A percentile compares a stretch with the other conserved stretches of the same genome.
Evolutionary conservation across 768 basidiomycete species (phyloP).

Genomic region (Mrakia gelida): DNA sequence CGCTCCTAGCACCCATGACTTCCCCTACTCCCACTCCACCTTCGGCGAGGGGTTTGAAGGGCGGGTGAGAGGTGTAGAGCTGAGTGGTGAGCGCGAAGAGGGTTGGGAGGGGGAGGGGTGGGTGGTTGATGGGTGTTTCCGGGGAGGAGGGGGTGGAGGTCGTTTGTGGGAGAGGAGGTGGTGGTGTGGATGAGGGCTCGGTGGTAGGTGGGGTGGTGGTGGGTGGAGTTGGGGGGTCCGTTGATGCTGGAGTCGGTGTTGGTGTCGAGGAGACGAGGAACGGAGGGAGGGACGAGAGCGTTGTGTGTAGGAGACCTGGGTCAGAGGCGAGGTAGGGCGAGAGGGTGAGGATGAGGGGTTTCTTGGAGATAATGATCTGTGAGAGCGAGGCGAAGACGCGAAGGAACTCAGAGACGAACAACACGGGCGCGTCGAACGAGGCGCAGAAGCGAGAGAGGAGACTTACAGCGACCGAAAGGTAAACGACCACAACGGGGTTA

Average conservation of each 20-base stretch:
- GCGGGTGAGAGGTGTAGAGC: slow-evolving; percentile 39
- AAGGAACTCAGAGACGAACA: too few species aligned
- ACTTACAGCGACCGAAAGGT: slow-evolving; percentile 76
- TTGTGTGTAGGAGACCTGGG: slow-evolving; percentile 46
- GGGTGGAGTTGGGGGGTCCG: slow-evolving; percentile 19
- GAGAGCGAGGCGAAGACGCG: not conserved
- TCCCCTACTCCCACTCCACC: slow-evolving; percentile 37
- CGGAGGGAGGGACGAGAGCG: slow-evolving; percentile 43
- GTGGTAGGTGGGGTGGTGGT: not conserved
- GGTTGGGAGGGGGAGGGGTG: slow-evolving; percentile 40
- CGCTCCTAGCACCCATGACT: slow-evolving; percentile 41
- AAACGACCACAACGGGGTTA: slow-evolving; percentile 74
- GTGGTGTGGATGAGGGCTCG: too few species aligned
- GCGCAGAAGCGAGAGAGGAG: not conserved
- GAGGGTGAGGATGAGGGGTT: slow-evolving; percentile 60
- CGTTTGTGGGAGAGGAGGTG: too few species aligned
- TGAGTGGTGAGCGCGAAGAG: slow-evolving; percentile 40
- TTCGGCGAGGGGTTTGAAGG: slow-evolving; percentile 34
- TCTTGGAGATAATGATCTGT: slow-evolving; percentile 70
- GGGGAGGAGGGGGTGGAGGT: slow-evolving; percentile 27
- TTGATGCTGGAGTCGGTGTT: too few species aligned
- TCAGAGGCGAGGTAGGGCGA: slow-evolving; percentile 46
- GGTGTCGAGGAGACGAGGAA: slow-evolving; percentile 37
- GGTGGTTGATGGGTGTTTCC: slow-evolving; percentile 33
- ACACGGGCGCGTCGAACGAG: not conserved